A percentile compares a stretch with the other conserved stretches of the same genome.
These are phyloP conservation scores for Aspergillus indologenus DNA, from an alignment of 495 filamentous ascomycete species.

Conservation along the genomic window DNA sequence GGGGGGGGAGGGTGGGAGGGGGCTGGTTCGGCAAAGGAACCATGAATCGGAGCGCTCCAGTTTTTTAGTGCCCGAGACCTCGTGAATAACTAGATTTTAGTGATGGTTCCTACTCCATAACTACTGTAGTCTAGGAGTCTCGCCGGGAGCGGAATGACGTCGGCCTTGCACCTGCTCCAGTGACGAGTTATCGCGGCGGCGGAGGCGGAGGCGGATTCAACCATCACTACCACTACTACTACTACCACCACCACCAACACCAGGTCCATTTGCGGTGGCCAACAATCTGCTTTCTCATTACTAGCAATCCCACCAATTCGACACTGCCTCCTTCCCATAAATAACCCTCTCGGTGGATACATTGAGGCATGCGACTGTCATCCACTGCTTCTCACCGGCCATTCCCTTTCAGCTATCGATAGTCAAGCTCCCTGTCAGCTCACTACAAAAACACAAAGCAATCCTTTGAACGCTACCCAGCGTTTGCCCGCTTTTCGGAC, in stretches of 20 bases:
- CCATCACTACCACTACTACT: neutral
- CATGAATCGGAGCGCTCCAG: neutral
- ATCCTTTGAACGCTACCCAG: neutral
- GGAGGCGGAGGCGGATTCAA: slow-evolving; percentile 1
- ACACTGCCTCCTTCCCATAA: neutral
- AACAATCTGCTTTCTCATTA: neutral
- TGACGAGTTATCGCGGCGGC: neutral
- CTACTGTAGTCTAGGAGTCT: neutral
- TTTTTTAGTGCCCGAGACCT: neutral
- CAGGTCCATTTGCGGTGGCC: neutral
- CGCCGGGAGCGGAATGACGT: slow-evolving; percentile 35
- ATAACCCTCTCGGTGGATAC: neutral
- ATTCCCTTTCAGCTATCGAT: slow-evolving; percentile 21
- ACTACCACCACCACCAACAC: neutral
- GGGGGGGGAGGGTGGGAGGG: neutral
- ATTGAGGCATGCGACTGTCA: slow-evolving; percentile 22
- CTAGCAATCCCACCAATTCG: too few relatives aligned
- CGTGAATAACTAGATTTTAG: neutral
- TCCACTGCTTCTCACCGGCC: slow-evolving; percentile 16
- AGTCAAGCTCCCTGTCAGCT: slow-evolving; percentile 18
- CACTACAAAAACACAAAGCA: neutral
- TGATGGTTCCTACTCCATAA: neutral
- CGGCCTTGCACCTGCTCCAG: slow-evolving; percentile 7
- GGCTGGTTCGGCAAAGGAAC: neutral
- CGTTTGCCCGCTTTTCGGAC: slow-evolving; percentile 2